phyloP scores from a whole-genome alignment of 257 asterid species.

The Anisodus acutangulus region DNA sequence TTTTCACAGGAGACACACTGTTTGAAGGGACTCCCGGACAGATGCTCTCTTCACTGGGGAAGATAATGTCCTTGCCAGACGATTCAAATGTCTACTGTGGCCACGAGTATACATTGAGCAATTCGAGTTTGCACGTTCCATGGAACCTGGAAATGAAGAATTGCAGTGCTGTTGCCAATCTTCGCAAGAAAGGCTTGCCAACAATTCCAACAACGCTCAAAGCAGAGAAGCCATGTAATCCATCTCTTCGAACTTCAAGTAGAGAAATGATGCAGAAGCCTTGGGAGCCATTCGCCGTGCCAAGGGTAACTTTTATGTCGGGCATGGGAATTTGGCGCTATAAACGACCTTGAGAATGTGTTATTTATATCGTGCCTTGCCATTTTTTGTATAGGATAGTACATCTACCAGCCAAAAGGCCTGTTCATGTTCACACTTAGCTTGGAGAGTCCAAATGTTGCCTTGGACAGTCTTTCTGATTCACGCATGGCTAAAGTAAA shows the following conservation, averaged over 20 bases:
- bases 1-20: conserved; percentile 93
- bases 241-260: conserved; percentile 90
- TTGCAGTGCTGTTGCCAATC: conserved; percentile 61
- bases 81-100: conserved; percentile 85
- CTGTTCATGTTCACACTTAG: neutral
- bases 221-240: conserved; percentile 84
- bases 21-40: conserved; percentile 91
- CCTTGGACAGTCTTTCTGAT: neutral
- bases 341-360: neutral
- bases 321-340: conserved; percentile 15
- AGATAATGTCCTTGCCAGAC: conserved; percentile 78
- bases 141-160: conserved; percentile 80
- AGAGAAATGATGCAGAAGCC: conserved; percentile 76
- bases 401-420: neutral
- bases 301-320: conserved; percentile 70
- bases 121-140: conserved; percentile 88
- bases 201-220: conserved; percentile 80
- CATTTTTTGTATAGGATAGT: conserved; percentile 9
- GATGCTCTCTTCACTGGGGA: conserved; percentile 81
- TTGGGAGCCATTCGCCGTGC: conserved; percentile 78
- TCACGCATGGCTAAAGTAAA: neutral
- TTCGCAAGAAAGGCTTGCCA: conserved; percentile 79
- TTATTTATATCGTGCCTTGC: neutral
- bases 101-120: conserved; percentile 93
- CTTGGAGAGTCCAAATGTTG: neutral